A percentile compares a stretch with the other conserved stretches of the same genome.
Evolutionary conservation across 805 yeast species (phyloP).

Genomic region (Monosporozyma aerobia): DNA sequence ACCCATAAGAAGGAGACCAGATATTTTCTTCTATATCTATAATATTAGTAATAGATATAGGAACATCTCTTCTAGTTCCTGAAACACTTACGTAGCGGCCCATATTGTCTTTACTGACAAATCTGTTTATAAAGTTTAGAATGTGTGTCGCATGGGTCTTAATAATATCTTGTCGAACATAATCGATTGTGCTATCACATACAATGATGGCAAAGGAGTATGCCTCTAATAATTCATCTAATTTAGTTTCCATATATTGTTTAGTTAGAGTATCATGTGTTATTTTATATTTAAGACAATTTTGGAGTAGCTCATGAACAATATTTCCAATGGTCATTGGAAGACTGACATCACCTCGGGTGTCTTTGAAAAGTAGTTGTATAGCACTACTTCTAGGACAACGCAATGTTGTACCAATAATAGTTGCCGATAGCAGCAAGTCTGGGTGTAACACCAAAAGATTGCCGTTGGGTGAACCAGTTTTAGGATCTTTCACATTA

Average conservation of each 20-base stretch:
- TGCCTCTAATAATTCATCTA: conserved; percentile 35
- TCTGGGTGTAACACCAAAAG: conserved; percentile 83
- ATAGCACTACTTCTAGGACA: conserved; percentile 70
- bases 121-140: conserved; percentile 43
- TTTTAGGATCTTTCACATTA: conserved; percentile 21
- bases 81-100: conserved; percentile 18
- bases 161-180: conserved; percentile 35
- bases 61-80: conserved; percentile 29
- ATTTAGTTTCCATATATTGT: conserved; percentile 22
- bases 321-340: conserved; percentile 73
- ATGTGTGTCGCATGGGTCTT: conserved; percentile 43
- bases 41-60: conserved; percentile 50
- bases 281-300: conserved; percentile 32
- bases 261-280: conserved; percentile 22
- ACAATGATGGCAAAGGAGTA: conserved; percentile 45
- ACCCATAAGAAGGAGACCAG: conserved; percentile 85
- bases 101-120: conserved; percentile 30
- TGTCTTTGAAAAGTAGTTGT: conserved; percentile 43
- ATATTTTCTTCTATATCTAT: conserved; percentile 84
- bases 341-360: conserved; percentile 49
- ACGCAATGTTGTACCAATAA: conserved; percentile 62
- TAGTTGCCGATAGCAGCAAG: conserved; percentile 67
- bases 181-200: conserved; percentile 41
- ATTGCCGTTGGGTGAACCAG: conserved; percentile 35
- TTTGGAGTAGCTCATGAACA: conserved; percentile 64